Percentiles rank a stretch among this genome's conserved stretches.
phyloP scores from a whole-genome alignment of 2,329 filamentous ascomycete genomes.

The Aspergillus hortae region DNA sequence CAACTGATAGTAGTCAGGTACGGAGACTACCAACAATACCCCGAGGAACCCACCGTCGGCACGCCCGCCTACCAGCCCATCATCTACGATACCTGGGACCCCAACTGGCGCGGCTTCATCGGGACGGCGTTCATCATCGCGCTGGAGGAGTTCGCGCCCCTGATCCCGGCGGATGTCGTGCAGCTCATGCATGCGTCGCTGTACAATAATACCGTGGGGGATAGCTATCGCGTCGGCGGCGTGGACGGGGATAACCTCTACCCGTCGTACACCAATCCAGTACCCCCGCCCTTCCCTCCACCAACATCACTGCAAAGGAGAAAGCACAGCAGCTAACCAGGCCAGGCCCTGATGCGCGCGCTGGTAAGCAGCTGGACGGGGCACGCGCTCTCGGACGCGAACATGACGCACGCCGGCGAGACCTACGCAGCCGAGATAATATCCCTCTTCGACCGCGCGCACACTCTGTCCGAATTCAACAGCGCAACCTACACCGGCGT shows the following conservation, averaged over 20 bases:
- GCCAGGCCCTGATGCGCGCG: slow-evolving; percentile 58
- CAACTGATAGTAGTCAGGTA: slow-evolving; percentile 37
- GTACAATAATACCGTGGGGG: slow-evolving; percentile 55
- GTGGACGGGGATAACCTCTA: slow-evolving; percentile 61
- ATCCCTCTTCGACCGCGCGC: slow-evolving; percentile 52
- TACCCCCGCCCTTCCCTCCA: background rate
- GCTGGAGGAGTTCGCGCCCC: slow-evolving; percentile 54
- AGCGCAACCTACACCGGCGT: slow-evolving; percentile 62
- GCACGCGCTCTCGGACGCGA: slow-evolving; percentile 50
- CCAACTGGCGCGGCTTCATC: slow-evolving; percentile 63
- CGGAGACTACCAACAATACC: slow-evolving; percentile 31
- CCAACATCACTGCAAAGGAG: no score
- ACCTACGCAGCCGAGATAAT: slow-evolving; percentile 54
- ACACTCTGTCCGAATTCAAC: slow-evolving; percentile 62
- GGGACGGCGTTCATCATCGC: slow-evolving; percentile 57
- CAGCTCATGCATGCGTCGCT: slow-evolving; percentile 52
- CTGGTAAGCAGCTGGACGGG: slow-evolving; percentile 60
- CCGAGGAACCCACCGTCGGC: slow-evolving; percentile 54
- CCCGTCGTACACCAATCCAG: slow-evolving; percentile 56
- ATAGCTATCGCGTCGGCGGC: slow-evolving; percentile 60
- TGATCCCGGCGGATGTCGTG: slow-evolving; percentile 41
- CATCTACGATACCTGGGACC: slow-evolving; percentile 59
- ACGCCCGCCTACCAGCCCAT: slow-evolving; percentile 46
- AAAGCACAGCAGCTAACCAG: no score
- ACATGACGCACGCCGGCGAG: slow-evolving; percentile 59